Evolutionary conservation across 805 yeast genomes (phyloP), one percentile per base, ranked within the genome.

Genomic region (Cyberlindnera amylophila): DNA sequence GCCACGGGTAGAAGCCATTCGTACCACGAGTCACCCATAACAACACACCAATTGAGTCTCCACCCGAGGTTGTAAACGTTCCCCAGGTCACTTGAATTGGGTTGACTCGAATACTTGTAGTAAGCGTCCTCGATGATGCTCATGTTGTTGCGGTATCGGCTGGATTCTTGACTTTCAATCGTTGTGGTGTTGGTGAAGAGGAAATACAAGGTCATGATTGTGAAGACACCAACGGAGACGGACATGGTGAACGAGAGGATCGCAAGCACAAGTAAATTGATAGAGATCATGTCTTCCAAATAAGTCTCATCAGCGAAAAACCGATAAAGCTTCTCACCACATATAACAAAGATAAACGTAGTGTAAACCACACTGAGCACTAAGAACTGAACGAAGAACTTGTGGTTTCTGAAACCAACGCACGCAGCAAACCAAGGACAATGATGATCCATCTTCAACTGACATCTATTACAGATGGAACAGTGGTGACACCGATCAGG

Each of bases 391-490:
- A 87, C 60, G 57, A 90, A 91, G 58, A 69, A 77, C 63, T 88
- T 85, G 50, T 86, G 89, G 63, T 91, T 91, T 23, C 66, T 66
- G 63, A 77, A 83, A 0, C 98, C 98, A 44, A 91, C 76, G 61
- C 97, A 90, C 5, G 79, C 70, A 2, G 95, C 82, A 62, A 89
- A 88, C 98, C 98, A 91, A 0, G 97, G 97, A 48, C 83, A 82
- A 64, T 89, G 96, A 59, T 89, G 97, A 61, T 89, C 97, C 97
- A 89, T 90, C 54, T 77, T 79, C 45, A 90, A 60, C 21, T 86
- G 77, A 61, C 97, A 89, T 26, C 45, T 47, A 16, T 76, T 69
- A 58, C 95, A 87, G 2, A 74, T 66, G 30, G 84, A 82, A 59
- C 96, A 89, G 62, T 89, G 97, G 59, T 89, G 97, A 8, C 82